Base-by-base conservation (phyloP, 2,329 filamentous ascomycete species). In the Hymenoscyphus linearis region DNA sequence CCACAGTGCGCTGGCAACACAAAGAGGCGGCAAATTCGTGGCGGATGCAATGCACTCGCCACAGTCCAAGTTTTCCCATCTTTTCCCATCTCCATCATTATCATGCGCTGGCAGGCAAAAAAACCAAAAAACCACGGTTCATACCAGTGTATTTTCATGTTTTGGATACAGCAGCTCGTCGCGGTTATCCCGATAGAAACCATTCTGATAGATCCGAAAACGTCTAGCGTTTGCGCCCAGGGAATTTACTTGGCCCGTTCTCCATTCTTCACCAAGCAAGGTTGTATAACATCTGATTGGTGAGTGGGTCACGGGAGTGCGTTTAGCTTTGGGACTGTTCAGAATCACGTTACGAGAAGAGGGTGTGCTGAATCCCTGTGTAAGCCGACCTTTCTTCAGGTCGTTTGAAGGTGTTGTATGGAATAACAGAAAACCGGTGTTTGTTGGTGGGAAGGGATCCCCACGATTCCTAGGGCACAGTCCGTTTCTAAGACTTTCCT, bases 271-370 rank as follows among this genome's bases (percentile, higher is more conserved):
- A 44, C 16, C 58, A 57, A 63, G 53, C 64, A 69, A 64, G 69
- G 65, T 62, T 68, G 40, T 66, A 56, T 25, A 37, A 18, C 37
- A n/a, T 60, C 57, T 68, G 26, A 72, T 71, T 71, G 69, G 70
- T 22, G 52, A 26, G 18, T 35, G 18, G 25, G 56, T 25, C 34
- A 36, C 44, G 50, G 58, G 58, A 25, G 61, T 60, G 60, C 60
- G 65, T 61, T 40, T 58, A 47, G 62, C 47, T 52, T 66, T 67
- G 63, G 69, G 65, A 53, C 60, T 61, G 59, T 44, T 60, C 56
- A 53, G 34, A 59, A 63, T 71, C 69, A 72, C 69, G 70, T 72
- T 70, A 72, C 60, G 61, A 55, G 58, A 60, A 67, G 62, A 53
- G 65, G 69, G 67, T 70, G 68, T 67, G 55, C 36, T 64, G 26